Evolutionary conservation across 2,329 filamentous ascomycete genomes (phyloP).

Genomic region (Zymoseptoria pseudotritici): DNA sequence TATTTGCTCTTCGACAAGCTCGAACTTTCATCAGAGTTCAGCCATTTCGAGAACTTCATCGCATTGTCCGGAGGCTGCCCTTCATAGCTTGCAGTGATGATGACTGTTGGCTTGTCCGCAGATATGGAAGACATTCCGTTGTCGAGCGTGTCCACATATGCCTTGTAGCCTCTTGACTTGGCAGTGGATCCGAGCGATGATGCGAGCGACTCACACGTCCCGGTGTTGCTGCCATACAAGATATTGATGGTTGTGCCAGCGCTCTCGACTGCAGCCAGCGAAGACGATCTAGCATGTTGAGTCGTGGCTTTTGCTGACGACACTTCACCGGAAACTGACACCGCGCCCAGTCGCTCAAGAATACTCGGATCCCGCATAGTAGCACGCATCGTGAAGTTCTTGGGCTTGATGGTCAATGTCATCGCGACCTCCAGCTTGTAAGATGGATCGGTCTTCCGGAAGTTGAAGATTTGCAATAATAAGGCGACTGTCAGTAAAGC

Average conservation of each 20-base stretch:
- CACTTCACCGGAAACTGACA: conserved; percentile 31
- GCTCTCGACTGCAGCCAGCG: conserved; percentile 25
- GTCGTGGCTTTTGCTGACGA: conserved; percentile 16
- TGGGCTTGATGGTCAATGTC: conserved; percentile 56
- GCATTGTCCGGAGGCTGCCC: conserved; percentile 39
- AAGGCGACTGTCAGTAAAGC: conserved; percentile 54
- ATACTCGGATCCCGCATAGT: conserved; percentile 38
- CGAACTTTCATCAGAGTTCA: conserved; percentile 14
- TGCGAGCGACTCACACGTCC: conserved; percentile 41
- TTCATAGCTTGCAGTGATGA: conserved; percentile 38
- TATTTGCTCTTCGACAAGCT: conserved; percentile 31
- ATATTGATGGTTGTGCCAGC: conserved; percentile 48
- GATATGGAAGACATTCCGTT: conserved; percentile 20
- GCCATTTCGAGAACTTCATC: conserved; percentile 36
- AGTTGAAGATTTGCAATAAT: conserved; percentile 64
- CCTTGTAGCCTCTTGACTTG: conserved; percentile 31
- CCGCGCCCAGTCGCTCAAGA: conserved; percentile 32
- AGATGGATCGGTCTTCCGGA: conserved; percentile 52
- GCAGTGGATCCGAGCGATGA: conserved; percentile 32
- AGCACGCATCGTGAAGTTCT: conserved; percentile 56
- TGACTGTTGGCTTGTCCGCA: conserved; percentile 31
- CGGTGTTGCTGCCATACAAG: conserved; percentile 65
- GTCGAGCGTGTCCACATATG: conserved; percentile 31
- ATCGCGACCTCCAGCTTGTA: conserved; percentile 51
- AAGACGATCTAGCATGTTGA: neutral